A percentile compares a stretch with the other conserved stretches of the same genome.
Conservation (phyloP, 768 basidiomycete genomes). For the Astraeus odoratus region DNA sequence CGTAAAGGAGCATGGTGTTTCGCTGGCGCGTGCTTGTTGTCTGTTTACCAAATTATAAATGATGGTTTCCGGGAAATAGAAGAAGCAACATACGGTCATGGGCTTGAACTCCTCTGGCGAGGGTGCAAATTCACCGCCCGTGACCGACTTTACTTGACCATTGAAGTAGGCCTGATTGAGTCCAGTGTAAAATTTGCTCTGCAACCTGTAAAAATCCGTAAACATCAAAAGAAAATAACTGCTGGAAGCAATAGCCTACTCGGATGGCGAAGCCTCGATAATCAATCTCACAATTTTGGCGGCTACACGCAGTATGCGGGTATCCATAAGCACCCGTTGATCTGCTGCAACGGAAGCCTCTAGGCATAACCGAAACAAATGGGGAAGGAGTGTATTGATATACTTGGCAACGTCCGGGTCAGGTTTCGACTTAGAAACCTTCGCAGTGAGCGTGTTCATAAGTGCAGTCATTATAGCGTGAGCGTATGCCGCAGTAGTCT, state of each 20-base stretch:
- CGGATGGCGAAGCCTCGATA: constrained; percentile 50
- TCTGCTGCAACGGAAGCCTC: constrained; percentile 28
- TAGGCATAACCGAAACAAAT: constrained; percentile 62
- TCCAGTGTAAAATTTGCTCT: constrained; percentile 46
- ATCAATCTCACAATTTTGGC: constrained; percentile 64
- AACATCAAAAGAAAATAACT: constrained; percentile 1
- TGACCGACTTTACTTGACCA: constrained; percentile 41
- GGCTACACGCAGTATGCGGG: constrained; percentile 33
- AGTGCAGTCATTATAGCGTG: constrained; percentile 76
- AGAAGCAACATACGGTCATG: constrained; percentile 38
- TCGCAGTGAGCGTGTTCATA: constrained; percentile 48
- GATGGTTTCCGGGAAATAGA: background rate
- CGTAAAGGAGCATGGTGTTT: constrained; percentile 60
- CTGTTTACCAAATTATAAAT: background rate
- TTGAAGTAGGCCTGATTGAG: constrained; percentile 36
- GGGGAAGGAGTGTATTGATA: constrained; percentile 66
- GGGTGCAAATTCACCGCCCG: constrained; percentile 45
- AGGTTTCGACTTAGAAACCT: constrained; percentile 35
- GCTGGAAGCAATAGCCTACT: constrained; percentile 44
- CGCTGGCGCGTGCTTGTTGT: constrained; percentile 36
- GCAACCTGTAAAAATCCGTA: constrained; percentile 36
- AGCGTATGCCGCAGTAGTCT: constrained; percentile 74
- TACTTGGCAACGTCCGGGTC: constrained; percentile 78
- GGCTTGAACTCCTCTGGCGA: constrained; percentile 36
- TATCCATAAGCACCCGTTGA: constrained; percentile 29